These are phyloP conservation scores for Calvatia gigantea DNA, from an alignment of 768 basidiomycete species.

Conservation along the genomic window DNA sequence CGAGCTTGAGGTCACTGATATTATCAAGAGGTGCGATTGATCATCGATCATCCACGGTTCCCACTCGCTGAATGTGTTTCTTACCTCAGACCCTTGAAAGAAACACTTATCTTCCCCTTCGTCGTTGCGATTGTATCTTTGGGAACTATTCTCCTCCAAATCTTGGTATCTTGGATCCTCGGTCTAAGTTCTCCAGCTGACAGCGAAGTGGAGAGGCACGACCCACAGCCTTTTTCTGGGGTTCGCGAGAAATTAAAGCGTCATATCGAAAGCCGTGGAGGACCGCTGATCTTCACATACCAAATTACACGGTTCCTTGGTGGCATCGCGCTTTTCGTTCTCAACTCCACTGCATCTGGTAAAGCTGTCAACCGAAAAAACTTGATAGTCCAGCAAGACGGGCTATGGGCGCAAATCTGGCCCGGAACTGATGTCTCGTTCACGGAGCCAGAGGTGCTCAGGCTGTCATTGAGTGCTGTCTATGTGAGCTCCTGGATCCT, in stretches of 20 bases:
- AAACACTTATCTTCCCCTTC: conserved; percentile 33
- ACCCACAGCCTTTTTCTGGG: conserved; percentile 24
- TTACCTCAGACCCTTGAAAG: conserved; percentile 10
- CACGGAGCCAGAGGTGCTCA: conserved; percentile 25
- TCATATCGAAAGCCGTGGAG: conserved; percentile 43
- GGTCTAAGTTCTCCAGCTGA: too few relatives aligned
- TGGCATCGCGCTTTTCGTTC: conserved; percentile 41
- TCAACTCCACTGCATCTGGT: conserved; percentile 41
- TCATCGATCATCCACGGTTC: neutral
- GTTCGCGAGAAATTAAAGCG: conserved; percentile 29
- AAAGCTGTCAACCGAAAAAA: conserved; percentile 20
- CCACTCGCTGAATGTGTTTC: neutral
- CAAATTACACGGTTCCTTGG: conserved; percentile 43
- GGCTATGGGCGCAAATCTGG: conserved; percentile 16
- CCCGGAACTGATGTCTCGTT: neutral
- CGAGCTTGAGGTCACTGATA: neutral
- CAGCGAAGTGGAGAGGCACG: conserved; percentile 8
- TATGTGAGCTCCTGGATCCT: conserved; percentile 17
- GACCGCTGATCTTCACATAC: conserved; percentile 42
- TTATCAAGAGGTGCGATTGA: neutral
- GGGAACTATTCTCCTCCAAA: conserved; percentile 28
- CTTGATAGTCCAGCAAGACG: conserved; percentile 24
- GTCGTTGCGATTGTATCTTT: conserved; percentile 32
- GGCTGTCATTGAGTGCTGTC: conserved; percentile 19
- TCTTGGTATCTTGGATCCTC: conserved; percentile 16